A percentile compares a stretch with the other conserved stretches of the same genome.
phyloP scores from a whole-genome alignment of 2,329 filamentous ascomycete species.

The Pseudocercospora fuligena region DNA sequence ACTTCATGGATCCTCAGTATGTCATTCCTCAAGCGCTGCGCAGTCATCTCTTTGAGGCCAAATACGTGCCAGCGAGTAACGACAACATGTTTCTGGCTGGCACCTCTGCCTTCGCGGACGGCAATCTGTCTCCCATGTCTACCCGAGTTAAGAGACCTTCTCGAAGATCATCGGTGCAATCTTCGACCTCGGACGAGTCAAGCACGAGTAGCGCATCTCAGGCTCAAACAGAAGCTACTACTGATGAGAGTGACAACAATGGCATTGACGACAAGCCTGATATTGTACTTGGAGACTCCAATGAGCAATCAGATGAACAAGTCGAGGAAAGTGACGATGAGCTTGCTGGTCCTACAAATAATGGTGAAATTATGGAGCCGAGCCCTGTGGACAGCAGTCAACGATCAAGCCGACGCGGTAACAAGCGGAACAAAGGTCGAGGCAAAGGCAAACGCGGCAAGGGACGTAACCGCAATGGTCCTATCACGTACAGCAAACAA shows the following conservation, averaged over 20 bases:
- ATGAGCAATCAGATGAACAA: constrained; percentile 15
- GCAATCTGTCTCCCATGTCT: constrained; percentile 33
- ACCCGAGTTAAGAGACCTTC: constrained; percentile 35
- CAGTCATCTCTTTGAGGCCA: constrained; percentile 73
- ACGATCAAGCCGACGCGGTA: constrained; percentile 16
- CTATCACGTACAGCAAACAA: constrained; percentile 33
- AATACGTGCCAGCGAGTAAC: constrained; percentile 65
- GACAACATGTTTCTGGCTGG: constrained; percentile 64
- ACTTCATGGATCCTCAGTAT: constrained; percentile 38
- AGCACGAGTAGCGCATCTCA: constrained; percentile 26
- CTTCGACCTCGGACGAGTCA: constrained; percentile 33
- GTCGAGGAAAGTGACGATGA: constrained; percentile 31
- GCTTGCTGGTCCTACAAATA: constrained; percentile 4
- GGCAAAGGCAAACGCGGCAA: constrained; percentile 32
- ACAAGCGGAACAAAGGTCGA: constrained; percentile 29
- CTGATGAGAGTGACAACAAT: constrained; percentile 35
- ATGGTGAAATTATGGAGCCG: constrained; percentile 21
- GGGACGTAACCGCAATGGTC: constrained; percentile 20
- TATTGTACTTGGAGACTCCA: constrained; percentile 31
- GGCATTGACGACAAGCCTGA: constrained; percentile 34
- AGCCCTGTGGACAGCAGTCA: constrained; percentile 17
- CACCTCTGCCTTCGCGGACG: constrained; percentile 39
- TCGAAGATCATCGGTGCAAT: constrained; percentile 34
- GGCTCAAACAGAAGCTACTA: constrained; percentile 25
- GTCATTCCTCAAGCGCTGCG: constrained; percentile 66